phyloP scores from a whole-genome alignment of 2,329 filamentous ascomycete species.

The Karstenula rhodostoma region DNA sequence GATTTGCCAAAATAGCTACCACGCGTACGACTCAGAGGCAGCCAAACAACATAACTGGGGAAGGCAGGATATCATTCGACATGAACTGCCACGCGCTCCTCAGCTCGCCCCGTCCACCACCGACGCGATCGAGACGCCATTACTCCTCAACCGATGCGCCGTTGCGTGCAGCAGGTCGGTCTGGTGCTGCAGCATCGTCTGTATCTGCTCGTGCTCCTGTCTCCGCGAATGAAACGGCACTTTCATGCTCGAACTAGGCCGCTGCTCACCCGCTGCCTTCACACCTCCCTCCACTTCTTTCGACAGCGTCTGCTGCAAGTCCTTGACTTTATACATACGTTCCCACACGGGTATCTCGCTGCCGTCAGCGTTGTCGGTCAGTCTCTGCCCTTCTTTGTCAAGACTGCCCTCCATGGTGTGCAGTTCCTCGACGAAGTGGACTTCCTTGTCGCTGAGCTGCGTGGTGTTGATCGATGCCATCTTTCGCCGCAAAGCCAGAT shows the following conservation, averaged over 20 bases:
- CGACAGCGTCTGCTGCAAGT: slow-evolving; percentile 61
- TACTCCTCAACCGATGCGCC: slow-evolving; percentile 34
- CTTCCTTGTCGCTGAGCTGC: slow-evolving; percentile 70
- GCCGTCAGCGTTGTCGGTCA: slow-evolving; percentile 43
- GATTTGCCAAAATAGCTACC: too few species aligned
- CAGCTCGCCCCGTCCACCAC: slow-evolving; percentile 12
- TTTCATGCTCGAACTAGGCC: slow-evolving; percentile 27
- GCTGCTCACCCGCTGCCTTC: slow-evolving; percentile 26
- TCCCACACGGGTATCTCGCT: slow-evolving; percentile 54
- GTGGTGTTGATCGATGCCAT: slow-evolving; percentile 58
- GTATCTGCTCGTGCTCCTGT: slow-evolving; percentile 44
- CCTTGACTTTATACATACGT: slow-evolving; percentile 66
- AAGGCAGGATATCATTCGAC: neutral
- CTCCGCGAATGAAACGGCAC: slow-evolving; percentile 46
- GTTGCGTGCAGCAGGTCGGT: slow-evolving; percentile 45
- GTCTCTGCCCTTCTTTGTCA: slow-evolving; percentile 36
- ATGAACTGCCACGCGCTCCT: neutral
- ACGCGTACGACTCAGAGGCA: too few species aligned
- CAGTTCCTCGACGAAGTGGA: slow-evolving; percentile 66
- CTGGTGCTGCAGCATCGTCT: slow-evolving; percentile 43
- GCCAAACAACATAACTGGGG: too few species aligned
- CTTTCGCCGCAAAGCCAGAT: slow-evolving; percentile 66
- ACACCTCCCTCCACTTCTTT: slow-evolving; percentile 34
- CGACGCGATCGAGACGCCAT: slow-evolving; percentile 37
- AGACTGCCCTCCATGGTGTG: slow-evolving; percentile 52